Conservation (phyloP, 2,329 filamentous ascomycete species). For the Rhynchosporium secalis region DNA sequence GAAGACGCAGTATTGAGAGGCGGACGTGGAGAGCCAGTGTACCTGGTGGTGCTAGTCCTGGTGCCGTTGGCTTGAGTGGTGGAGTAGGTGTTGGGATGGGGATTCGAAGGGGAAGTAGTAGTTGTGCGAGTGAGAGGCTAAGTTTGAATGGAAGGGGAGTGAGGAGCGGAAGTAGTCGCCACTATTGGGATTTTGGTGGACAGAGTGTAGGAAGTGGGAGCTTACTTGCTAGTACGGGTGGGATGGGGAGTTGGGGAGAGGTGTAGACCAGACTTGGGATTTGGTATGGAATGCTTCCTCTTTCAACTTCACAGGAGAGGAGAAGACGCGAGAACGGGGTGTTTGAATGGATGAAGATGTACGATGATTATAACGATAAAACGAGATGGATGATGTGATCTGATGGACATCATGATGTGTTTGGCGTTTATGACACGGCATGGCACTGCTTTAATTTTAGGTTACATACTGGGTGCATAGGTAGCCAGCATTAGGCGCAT, state of each 20-base stretch:
- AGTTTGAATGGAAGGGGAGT: conserved; percentile 58
- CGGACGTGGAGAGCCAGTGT: conserved; percentile 57
- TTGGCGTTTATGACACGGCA: too few species aligned
- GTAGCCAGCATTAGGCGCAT: too few species aligned
- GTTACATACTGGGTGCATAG: too few species aligned
- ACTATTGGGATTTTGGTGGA: conserved; percentile 91
- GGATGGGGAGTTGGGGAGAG: conserved; percentile 79
- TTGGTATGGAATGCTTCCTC: too few species aligned
- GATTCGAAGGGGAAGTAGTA: conserved; percentile 53
- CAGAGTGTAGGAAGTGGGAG: conserved; percentile 72
- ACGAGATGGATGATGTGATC: too few species aligned
- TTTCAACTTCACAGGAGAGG: too few species aligned
- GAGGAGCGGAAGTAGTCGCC: conserved; percentile 64
- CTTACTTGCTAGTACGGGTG: conserved; percentile 64
- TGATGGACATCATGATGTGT: too few species aligned
- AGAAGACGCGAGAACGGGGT: too few species aligned
- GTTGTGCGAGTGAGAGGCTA: conserved; percentile 86
- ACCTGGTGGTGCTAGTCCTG: conserved; percentile 43
- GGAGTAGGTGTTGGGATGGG: conserved; percentile 31
- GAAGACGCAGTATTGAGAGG: conserved; percentile 45
- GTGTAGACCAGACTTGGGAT: conserved; percentile 44
- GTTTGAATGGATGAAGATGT: too few species aligned
- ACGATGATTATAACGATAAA: too few species aligned
- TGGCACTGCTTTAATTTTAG: too few species aligned
- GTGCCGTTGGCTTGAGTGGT: neutral